A percentile compares a stretch with the other conserved stretches of the same genome.
phyloP scores from a whole-genome alignment of 257 asterid species.

The Leonotis leonurus region DNA sequence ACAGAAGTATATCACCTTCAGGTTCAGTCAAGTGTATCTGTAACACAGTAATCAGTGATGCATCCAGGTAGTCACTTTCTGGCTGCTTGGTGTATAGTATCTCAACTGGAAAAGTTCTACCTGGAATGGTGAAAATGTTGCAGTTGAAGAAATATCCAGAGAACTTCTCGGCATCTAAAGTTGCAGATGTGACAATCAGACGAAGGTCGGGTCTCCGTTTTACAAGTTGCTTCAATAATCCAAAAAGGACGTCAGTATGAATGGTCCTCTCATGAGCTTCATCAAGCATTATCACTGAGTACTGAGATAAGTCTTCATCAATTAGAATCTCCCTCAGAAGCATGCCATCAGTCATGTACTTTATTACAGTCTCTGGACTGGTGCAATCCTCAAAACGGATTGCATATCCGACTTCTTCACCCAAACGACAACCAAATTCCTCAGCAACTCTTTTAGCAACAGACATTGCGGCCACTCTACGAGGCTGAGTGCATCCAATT shows the following conservation, averaged over 20 bases:
- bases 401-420: conserved; percentile 94
- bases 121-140: conserved; percentile 92
- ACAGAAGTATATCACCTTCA: conserved; percentile 90
- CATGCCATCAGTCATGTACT: conserved; percentile 99
- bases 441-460: conserved; percentile 98
- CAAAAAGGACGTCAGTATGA: conserved; percentile 80
- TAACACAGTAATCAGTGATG: conserved; percentile 71
- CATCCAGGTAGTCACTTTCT: conserved; percentile 93
- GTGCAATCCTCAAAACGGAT: conserved; percentile 96
- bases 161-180: conserved; percentile 92
- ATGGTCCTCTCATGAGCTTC: conserved; percentile 96
- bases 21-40: conserved; percentile 97
- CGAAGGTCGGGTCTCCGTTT: conserved; percentile 84
- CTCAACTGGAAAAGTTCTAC: conserved; percentile 91
- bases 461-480: conserved; percentile 97
- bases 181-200: conserved; percentile 87
- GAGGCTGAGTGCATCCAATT: conserved; percentile 95
- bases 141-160: conserved; percentile 88
- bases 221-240: conserved; percentile 66
- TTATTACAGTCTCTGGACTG: conserved; percentile 89
- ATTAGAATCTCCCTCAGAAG: conserved; percentile 86
- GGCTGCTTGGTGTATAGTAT: conserved; percentile 92
- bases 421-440: conserved; percentile 90
- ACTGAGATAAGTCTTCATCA: conserved; percentile 74
- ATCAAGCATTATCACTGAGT: conserved; percentile 89